Evolutionary conservation across 371 early-diverging fungal genomes (phyloP), one percentile per base, ranked within the genome.

Genomic region (Entomophthora muscae): DNA sequence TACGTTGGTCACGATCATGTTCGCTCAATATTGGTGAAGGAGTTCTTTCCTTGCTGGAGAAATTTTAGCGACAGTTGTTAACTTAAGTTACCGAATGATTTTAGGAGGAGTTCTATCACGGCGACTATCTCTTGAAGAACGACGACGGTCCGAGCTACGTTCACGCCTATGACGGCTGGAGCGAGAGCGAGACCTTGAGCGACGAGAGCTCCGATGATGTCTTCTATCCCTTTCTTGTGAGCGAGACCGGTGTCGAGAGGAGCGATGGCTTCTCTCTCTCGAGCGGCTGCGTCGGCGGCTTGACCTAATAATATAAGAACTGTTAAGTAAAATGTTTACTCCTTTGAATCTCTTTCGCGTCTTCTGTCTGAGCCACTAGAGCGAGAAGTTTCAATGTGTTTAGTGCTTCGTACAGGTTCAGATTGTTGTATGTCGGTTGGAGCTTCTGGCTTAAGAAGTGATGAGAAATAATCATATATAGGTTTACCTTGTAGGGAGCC

Each of bases 1-100:
- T 97, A 67, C 95, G 80, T 72, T 84, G 72, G 67, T 94, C 94
- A 53, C 95, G 83, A 64, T 87, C 83, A 24, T 78, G 73, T 68
- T 84, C 85, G 62, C 82, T 80, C 28, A 84, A 76, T 22, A 77
- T 78, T 13, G 88, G 86, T 22, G 86, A 84, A 57, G 82, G 85
- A 28, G 88, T 85, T 64, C 86, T 69, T 32, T 65, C 64, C 56
- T 23, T 26, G 51, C 31, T 63, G 17, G 22, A n/a, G 32, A 52
- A 10, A 22, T 24, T n/a, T 61, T 22, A 13, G 61, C 31, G 42
- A 23, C 1, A 10, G n/a, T 32, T 26, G n/a, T 24, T 61, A 22
- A 22, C 23, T 17, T 13, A 10, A 17, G 42, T 1, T 32, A 61
- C 61, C 61, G 12, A 33, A 32, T 23, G 22, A 17, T 5, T 33